These are phyloP conservation scores for Scutellaria barbata DNA, from an alignment of 257 asterid species.

Conservation along the genomic window DNA sequence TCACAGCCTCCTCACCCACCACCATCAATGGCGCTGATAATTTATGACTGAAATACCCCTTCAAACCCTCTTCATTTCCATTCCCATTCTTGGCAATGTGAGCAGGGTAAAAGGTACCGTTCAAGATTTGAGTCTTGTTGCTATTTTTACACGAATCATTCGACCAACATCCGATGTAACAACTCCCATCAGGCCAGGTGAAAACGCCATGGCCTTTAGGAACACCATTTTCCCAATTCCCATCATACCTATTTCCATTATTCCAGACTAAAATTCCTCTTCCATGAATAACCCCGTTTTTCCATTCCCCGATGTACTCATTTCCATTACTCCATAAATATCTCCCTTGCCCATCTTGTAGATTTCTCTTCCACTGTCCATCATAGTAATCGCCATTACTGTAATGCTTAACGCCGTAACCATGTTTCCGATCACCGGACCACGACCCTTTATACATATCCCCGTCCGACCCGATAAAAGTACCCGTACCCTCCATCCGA, in stretches of 20 bases:
- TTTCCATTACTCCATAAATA: conserved; percentile 69
- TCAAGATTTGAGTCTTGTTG: conserved; percentile 37
- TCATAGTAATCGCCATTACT: conserved; percentile 67
- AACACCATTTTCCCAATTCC: conserved; percentile 64
- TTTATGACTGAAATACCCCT: conserved; percentile 47
- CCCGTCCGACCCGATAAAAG: conserved; percentile 65
- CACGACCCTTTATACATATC: conserved; percentile 65
- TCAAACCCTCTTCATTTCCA: conserved; percentile 33
- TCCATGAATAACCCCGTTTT: conserved; percentile 54
- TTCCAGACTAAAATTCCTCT: conserved; percentile 60
- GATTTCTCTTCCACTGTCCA: conserved; percentile 63
- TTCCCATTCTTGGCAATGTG: conserved; percentile 23
- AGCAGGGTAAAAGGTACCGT: conserved; percentile 62
- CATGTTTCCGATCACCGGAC: conserved; percentile 64
- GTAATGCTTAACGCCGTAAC: conserved; percentile 59
- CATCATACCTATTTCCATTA: conserved; percentile 59
- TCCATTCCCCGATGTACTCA: conserved; percentile 69
- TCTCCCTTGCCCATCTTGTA: conserved; percentile 75
- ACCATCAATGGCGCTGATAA: conserved; percentile 52
- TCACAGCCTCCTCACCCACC: conserved; percentile 46
- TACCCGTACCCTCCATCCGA: conserved; percentile 68
- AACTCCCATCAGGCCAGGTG: conserved; percentile 72
- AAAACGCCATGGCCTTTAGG: conserved; percentile 66
- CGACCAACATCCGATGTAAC: conserved; percentile 62
- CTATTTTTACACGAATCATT: conserved; percentile 35